Percentiles rank a stretch among this genome's conserved stretches.
These are phyloP conservation scores for Trichoderma sp. DNA, from an alignment of 2,329 filamentous ascomycete species.

Conservation along the genomic window DNA sequence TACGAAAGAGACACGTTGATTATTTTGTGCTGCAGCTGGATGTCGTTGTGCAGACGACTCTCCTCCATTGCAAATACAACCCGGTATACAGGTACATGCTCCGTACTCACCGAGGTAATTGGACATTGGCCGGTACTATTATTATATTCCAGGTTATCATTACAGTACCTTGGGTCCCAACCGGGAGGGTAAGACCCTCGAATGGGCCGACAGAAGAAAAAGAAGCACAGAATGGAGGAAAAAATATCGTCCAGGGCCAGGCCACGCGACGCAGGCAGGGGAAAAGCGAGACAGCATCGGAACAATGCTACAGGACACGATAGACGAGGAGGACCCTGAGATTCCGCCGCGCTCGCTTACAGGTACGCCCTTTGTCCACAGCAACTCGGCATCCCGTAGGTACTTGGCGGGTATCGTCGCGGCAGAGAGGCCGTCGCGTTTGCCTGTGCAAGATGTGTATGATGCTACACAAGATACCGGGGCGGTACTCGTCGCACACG, in stretches of 20 bases:
- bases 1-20: not conserved
- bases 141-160: too few relatives aligned
- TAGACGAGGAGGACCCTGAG: slow-evolving; percentile 14
- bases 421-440: not conserved
- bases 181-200: not conserved
- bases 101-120: not conserved
- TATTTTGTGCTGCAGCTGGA: not conserved
- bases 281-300: slow-evolving; percentile 11
- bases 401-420: not conserved
- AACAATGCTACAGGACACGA: slow-evolving; percentile 9
- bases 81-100: not conserved
- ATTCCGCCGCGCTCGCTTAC: slow-evolving; percentile 3
- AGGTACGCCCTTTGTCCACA: not conserved
- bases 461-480: not conserved
- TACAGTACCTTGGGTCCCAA: not conserved
- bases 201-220: not conserved
- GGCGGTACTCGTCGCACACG: not conserved
- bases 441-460: not conserved
- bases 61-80: not conserved
- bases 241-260: not conserved
- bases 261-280: slow-evolving; percentile 11
- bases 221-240: too few relatives aligned
- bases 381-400: not conserved
- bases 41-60: not conserved
- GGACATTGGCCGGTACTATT: not conserved